Conservation (phyloP, 495 filamentous ascomycete species). For the Aspergillus taichungensis region DNA sequence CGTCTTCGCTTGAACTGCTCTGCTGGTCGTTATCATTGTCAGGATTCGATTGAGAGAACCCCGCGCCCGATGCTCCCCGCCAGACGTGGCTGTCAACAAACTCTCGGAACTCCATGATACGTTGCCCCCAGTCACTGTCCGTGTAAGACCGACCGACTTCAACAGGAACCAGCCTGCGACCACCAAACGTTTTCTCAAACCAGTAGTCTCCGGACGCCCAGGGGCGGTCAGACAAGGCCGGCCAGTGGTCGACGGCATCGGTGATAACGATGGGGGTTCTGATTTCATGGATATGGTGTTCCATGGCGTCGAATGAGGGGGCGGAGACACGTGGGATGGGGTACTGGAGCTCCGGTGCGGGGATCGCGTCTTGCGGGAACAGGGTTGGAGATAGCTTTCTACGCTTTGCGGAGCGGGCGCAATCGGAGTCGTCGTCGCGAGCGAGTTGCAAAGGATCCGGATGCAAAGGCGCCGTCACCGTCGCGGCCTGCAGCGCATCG, state of each 20-base stretch:
- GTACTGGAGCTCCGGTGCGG: slow-evolving; percentile 23
- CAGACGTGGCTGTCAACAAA: slow-evolving; percentile 59
- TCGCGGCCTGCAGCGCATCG: slow-evolving; percentile 20
- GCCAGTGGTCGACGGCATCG: slow-evolving; percentile 60
- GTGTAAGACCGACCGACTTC: slow-evolving; percentile 89
- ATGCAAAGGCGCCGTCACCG: neutral
- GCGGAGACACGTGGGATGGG: slow-evolving; percentile 28
- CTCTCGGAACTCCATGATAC: slow-evolving; percentile 64
- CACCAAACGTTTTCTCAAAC: slow-evolving; percentile 62
- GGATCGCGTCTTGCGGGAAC: slow-evolving; percentile 29
- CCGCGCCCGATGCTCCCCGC: slow-evolving; percentile 6
- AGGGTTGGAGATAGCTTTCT: slow-evolving; percentile 28
- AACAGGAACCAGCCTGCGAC: slow-evolving; percentile 73
- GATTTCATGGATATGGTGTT: slow-evolving; percentile 46
- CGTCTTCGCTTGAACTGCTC: neutral
- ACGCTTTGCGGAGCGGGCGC: slow-evolving; percentile 18
- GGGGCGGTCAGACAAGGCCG: slow-evolving; percentile 54
- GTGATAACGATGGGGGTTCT: slow-evolving; percentile 64
- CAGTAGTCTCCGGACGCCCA: slow-evolving; percentile 75
- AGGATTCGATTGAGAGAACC: neutral
- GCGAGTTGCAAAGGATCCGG: neutral
- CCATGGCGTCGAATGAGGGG: slow-evolving; percentile 54
- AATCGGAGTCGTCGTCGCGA: slow-evolving; percentile 12
- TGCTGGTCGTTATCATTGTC: slow-evolving; percentile 4
- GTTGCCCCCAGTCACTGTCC: slow-evolving; percentile 77